Base-by-base conservation (phyloP, 257 asterid species). In the Cynanchum wilfordii region DNA sequence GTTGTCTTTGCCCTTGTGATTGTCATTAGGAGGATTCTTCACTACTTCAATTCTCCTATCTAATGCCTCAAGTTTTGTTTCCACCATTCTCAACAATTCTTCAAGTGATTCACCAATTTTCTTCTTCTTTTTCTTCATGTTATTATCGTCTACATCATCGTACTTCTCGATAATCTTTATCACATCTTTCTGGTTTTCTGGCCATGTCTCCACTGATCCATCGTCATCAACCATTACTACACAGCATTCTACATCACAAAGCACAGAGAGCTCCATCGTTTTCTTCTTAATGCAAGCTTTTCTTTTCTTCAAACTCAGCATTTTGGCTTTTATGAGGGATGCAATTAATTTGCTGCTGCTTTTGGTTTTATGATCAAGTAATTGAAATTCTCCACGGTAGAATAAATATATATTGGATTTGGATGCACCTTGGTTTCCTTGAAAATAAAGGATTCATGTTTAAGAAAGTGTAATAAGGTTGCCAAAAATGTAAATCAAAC, bases 141-240 rank as follows among this genome's bases (percentile, higher is more conserved):
- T 30, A 30, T 38, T 7, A 38, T 38, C 7, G 3, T 33, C 38
- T 33, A 33, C 38, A 33, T 33, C 38, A 33, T 50, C 57, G 47
- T 67, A 67, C 29, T 27, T 66, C 15, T 29, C 16, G 42, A 67
- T 40, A 29, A 75, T 51, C 16, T 60, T 42, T 27, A 58, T 40
- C 45, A 69, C 49, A 0, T 36, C 75, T 0, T 13, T 15, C 27
- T 51, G 65, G 51, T 76, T 69, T 51, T 76, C 79, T 4, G 79
- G 79, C 75, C 79, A 76, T 3, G 79, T 69, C 22, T 76, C 75
- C 4, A 76, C 25, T 55, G 15, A 9, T 12, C 75, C 75, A n/a
- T 75, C 17, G n/a, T 51, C 55, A 67, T 40, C 75, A 45, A 57
- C 4, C 7, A 75, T 63, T 10, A 75, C 17, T 2, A 60, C 75